phyloP scores from a whole-genome alignment of 129 eudicot species.

The Flaveria sonorensis region DNA sequence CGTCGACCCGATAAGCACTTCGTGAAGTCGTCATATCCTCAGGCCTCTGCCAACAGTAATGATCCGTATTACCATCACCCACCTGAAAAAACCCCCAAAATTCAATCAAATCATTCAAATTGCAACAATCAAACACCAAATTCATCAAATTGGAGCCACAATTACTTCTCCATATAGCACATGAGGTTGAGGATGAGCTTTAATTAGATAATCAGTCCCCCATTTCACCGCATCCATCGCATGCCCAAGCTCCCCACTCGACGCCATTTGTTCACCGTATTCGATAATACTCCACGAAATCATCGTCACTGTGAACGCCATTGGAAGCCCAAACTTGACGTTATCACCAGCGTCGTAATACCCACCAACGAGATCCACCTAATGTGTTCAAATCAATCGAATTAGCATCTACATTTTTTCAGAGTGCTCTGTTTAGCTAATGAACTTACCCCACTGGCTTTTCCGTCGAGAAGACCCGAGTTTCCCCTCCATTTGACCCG shows the following conservation, averaged over 20 bases:
- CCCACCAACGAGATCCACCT: conserved; percentile 99
- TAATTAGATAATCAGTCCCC: conserved; percentile 95
- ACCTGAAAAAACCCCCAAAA: conserved; percentile 49
- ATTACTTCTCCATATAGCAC: conserved; percentile 92
- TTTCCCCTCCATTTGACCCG: conserved; percentile 84
- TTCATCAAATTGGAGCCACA: not conserved
- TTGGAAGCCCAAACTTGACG: conserved; percentile 95
- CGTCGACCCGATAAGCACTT: conserved; percentile 80
- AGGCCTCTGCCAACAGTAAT: conserved; percentile 97
- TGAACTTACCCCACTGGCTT: conserved; percentile 65
- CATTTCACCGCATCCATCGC: conserved; percentile 92
- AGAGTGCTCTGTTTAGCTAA: too few relatives aligned
- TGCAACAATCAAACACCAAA: not conserved
- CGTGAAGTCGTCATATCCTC: conserved; percentile 98
- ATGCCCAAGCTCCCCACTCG: conserved; percentile 78
- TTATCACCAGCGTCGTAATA: conserved; percentile 98
- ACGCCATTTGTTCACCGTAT: conserved; percentile 79
- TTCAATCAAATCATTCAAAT: not conserved
- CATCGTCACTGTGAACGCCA: conserved; percentile 98
- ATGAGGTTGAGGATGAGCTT: conserved; percentile 90
- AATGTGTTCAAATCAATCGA: not conserved
- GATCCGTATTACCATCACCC: conserved; percentile 98
- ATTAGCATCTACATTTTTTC: not conserved
- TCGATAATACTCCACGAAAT: conserved; percentile 96
- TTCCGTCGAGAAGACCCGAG: conserved; percentile 90